These are phyloP conservation scores for Claviceps sp. DNA, from an alignment of 2,329 filamentous ascomycete species.

Conservation along the genomic window DNA sequence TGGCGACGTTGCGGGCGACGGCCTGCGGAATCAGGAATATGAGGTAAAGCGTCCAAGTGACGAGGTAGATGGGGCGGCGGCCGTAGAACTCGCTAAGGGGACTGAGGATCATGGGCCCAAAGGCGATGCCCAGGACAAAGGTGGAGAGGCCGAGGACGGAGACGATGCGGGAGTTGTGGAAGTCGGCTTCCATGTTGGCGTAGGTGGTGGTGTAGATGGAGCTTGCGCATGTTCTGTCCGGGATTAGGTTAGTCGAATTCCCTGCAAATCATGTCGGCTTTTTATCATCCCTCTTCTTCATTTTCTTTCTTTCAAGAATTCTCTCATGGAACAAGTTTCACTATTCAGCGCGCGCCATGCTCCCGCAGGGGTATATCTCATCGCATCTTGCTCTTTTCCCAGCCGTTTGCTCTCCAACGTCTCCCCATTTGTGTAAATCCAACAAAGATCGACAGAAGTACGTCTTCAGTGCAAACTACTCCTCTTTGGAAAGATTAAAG, in stretches of 20 bases:
- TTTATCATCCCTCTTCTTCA: too few species aligned
- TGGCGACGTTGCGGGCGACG: constrained; percentile 67
- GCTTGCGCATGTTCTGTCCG: constrained; percentile 58
- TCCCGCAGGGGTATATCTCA: too few species aligned
- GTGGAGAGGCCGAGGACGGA: constrained; percentile 70
- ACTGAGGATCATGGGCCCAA: constrained; percentile 49
- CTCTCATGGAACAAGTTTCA: background rate
- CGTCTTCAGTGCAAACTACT: too few species aligned
- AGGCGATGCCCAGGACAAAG: constrained; percentile 63
- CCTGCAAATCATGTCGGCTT: background rate
- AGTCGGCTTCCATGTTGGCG: constrained; percentile 59
- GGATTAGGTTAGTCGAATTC: background rate
- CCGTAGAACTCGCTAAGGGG: constrained; percentile 70
- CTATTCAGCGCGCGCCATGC: too few species aligned
- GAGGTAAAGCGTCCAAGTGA: constrained; percentile 59
- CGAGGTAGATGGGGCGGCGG: constrained; percentile 65
- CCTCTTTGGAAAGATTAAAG: background rate
- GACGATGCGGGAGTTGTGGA: constrained; percentile 55
- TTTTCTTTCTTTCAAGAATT: background rate
- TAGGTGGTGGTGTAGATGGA: constrained; percentile 88
- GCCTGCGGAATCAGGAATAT: constrained; percentile 74
- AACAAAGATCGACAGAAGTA: too few species aligned
- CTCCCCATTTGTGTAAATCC: too few species aligned
- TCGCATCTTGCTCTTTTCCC: too few species aligned
- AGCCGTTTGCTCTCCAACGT: too few species aligned